Percentiles rank a stretch among this genome's conserved stretches.
Evolutionary conservation across 108 stramenopile genomes (phyloP).

Genomic region (Skeletonema tropicum): DNA sequence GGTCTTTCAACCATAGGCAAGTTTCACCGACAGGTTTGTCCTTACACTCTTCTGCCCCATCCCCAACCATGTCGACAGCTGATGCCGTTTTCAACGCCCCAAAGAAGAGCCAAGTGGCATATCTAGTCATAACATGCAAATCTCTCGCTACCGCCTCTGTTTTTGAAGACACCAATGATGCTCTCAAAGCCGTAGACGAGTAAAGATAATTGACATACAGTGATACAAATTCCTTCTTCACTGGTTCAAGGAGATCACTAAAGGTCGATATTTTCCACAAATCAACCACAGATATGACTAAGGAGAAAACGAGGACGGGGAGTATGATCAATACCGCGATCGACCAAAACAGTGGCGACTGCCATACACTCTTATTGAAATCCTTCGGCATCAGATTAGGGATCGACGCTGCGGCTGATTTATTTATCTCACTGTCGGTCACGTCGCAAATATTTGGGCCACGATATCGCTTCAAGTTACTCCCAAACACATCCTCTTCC

Average conservation of each 20-base stretch:
- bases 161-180: constrained; percentile 12
- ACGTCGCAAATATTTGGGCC: background rate
- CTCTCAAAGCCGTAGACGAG: constrained; percentile 17
- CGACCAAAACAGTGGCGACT: constrained; percentile 57
- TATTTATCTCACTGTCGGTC: background rate
- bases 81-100: constrained; percentile 44
- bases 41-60: constrained; percentile 61
- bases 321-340: constrained; percentile 51
- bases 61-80: constrained; percentile 38
- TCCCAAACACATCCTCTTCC: background rate
- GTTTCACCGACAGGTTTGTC: constrained; percentile 1
- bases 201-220: constrained; percentile 21
- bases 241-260: constrained; percentile 31
- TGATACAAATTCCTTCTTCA: constrained; percentile 25
- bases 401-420: background rate
- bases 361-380: background rate
- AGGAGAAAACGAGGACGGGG: constrained; percentile 49
- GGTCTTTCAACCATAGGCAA: constrained; percentile 37
- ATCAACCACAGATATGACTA: constrained; percentile 42
- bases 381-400: background rate
- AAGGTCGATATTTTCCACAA: constrained; percentile 24
- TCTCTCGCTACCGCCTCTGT: constrained; percentile 41
- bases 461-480: background rate
- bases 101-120: constrained; percentile 60
- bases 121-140: constrained; percentile 46